Evolutionary conservation across 2,329 filamentous ascomycete species (phyloP), one percentile per base, ranked within the genome.

Genomic region (Cladosporium oxysporum): DNA sequence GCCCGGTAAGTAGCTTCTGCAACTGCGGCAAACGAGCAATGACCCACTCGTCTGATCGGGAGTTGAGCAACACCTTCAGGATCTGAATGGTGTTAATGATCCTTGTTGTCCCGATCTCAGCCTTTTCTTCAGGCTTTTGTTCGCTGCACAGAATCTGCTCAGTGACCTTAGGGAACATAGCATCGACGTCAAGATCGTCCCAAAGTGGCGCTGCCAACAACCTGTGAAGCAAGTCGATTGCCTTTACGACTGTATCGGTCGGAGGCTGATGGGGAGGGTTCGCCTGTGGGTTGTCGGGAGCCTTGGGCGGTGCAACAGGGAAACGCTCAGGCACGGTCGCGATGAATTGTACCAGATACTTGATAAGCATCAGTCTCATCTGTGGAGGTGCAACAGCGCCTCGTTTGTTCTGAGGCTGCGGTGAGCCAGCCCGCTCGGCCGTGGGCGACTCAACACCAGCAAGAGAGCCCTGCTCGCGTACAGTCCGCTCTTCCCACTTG

Each of bases 51-150:
- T 97, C 90, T 0, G 91, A 83, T 78, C 97, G 96, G 69, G 90
- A 89, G 72, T 95, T 92, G 66, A 98, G 83, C 58, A 99, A 88
- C 66, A 97, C 91, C 58, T 94, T 91, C 67, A 99, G 84, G 49
- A 98, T 91, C 76, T 98, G 93, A 16, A 99, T 84, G 1, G 93
- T 93, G 76, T 99, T 99, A 79, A 99, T 88, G 79, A 97, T 94
- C 69, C 90, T 89, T 0, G 91, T 96, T 50, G 91, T 85, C 73
- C 93, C 93, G 64, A 91, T 89, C 78, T 92, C 93, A 1, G 71
- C 67, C 72, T 84, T 84, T 65, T 80, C 79, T 8, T 83, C 80
- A 5, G 79, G 77, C 68, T 80, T 80, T 66, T 80, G 80, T 11
- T 98, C 95, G 60, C 90, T 89, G 2, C 90, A 88, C 14, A 97